Conservation (phyloP, 2,329 filamentous ascomycete species). For the Akanthomyces muscarius region DNA sequence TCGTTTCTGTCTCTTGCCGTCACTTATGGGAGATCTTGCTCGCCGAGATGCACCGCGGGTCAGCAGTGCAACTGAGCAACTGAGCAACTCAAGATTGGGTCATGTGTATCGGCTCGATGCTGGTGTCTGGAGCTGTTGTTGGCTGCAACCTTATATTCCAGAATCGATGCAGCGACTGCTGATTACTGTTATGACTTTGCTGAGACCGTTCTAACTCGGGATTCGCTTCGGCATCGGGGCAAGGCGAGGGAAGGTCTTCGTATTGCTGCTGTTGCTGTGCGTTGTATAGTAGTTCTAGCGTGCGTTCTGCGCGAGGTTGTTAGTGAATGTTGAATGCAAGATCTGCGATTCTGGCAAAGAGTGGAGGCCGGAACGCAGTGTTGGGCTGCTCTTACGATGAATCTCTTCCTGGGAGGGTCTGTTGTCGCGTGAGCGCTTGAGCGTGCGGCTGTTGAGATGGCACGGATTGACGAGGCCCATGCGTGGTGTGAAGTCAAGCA, state of each 20-base stretch:
- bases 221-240: constrained; percentile 1
- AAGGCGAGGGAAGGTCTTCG: constrained; percentile 3
- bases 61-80: not conserved
- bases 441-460: constrained; percentile 53
- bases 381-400: constrained; percentile 45
- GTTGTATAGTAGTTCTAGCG: constrained; percentile 46
- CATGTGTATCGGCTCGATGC: constrained; percentile 21
- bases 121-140: constrained; percentile 24
- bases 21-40: not conserved
- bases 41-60: not conserved
- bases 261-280: constrained; percentile 18
- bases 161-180: constrained; percentile 57
- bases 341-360: not conserved
- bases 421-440: constrained; percentile 58
- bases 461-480: constrained; percentile 31
- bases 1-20: not conserved
- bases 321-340: constrained; percentile 18
- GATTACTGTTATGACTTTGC: constrained; percentile 24
- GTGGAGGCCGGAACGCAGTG: not conserved
- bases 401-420: constrained; percentile 54
- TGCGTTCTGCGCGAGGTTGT: constrained; percentile 43
- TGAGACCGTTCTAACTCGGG: not conserved
- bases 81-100: not conserved
- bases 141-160: constrained; percentile 50
- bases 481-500: constrained; percentile 30